Evolutionary conservation across 2,329 filamentous ascomycete species (phyloP), one percentile per base, ranked within the genome.

Genomic region (Juglanconis juglandina): DNA sequence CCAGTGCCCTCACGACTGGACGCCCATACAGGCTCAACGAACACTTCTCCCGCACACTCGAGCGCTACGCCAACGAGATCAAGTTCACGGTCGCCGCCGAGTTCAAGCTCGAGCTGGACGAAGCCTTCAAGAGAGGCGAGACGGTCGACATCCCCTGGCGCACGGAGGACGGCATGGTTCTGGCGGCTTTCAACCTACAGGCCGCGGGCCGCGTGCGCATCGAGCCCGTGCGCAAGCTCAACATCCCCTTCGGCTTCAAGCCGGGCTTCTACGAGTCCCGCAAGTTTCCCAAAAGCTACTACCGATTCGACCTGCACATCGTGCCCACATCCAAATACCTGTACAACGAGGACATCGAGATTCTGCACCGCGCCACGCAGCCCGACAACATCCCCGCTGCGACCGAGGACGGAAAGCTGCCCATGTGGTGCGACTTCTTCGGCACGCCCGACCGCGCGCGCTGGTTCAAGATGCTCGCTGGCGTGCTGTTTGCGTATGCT

Each of bases 401-500:
- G 13, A 77, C 79, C 1, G 72, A 75, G 2, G 68, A 67, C 4
- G 77, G 78, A 10, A 81, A 84, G 47, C 76, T 91, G 4, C 90
- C 90, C 0, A 81, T 91, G 56, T 93, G 90, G 90, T 82, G 85
- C 56, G 87, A 89, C 70, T 86, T 92, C 62, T 84, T 88, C 62
- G 86, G 84, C 7, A 75, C 81, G 5, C 67, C 83, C 0, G 81
- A 90, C 62, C 71, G 71, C n/a, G 73, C 76, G 0, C 80, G 86
- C 58, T 92, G 90, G 88, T 80, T 82, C 57, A 81, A 85, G 64
- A 79, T 88, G 10, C 70, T 91, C 4, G 81, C 83, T 4, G 81
- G 86, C 5, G 79, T 91, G 2, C 76, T 86, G 39, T 86, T 90
- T 63, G 76, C 83, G 35, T 72, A 90, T 39, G 85, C 87, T 1